A percentile compares a stretch with the other conserved stretches of the same genome.
These are phyloP conservation scores for Penicillium decumbens DNA, from an alignment of 2,329 filamentous ascomycete genomes.

Conservation along the genomic window DNA sequence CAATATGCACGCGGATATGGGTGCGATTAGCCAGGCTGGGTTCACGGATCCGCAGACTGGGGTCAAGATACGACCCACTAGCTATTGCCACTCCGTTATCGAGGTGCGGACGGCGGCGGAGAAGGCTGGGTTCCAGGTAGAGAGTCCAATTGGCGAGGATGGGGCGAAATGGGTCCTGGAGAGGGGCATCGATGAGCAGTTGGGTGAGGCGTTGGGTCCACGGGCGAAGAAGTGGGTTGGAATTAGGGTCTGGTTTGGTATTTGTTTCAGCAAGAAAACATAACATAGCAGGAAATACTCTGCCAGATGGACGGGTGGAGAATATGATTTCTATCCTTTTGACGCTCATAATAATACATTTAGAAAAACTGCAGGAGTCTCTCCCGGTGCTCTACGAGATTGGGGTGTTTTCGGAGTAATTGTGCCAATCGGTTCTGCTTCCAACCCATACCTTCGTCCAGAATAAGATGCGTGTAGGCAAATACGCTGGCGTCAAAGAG, in stretches of 20 bases:
- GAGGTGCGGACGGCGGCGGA: constrained; percentile 52
- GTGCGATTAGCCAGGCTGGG: constrained; percentile 55
- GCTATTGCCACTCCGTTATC: constrained; percentile 52
- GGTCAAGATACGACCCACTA: constrained; percentile 56
- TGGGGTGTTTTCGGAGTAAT: constrained; percentile 54
- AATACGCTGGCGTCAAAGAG: constrained; percentile 87
- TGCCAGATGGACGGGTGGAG: constrained; percentile 1
- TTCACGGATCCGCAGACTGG: constrained; percentile 53
- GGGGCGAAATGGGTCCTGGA: constrained; percentile 35
- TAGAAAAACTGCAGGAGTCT: constrained; percentile 54
- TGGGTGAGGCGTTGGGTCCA: constrained; percentile 56
- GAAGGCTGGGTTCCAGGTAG: constrained; percentile 44
- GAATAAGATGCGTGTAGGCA: constrained; percentile 77
- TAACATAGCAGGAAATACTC: not conserved
- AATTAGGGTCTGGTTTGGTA: constrained; percentile 52
- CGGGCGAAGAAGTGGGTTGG: constrained; percentile 62
- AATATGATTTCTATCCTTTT: constrained; percentile 7
- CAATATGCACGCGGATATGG: constrained; percentile 67
- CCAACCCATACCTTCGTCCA: constrained; percentile 63
- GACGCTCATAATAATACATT: constrained; percentile 15
- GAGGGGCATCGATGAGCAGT: constrained; percentile 47
- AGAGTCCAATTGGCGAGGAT: constrained; percentile 24
- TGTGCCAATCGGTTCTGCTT: constrained; percentile 56
- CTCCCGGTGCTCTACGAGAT: constrained; percentile 62
- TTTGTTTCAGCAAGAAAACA: constrained; percentile 42